Evolutionary conservation across 768 basidiomycete species (phyloP).

Genomic region (Brasilioporus rufonigricans): DNA sequence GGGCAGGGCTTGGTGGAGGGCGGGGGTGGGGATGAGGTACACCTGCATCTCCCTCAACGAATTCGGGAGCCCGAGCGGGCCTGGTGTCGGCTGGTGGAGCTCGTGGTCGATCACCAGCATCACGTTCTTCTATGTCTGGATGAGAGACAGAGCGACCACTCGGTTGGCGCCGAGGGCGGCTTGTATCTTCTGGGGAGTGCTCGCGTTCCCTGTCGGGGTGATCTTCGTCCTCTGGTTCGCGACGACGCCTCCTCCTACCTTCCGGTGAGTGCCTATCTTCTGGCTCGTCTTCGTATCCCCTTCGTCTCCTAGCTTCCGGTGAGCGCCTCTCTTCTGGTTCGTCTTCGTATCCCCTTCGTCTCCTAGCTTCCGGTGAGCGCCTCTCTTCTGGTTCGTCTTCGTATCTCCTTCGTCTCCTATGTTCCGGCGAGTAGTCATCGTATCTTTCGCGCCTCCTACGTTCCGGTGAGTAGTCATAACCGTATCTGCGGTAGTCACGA

Average conservation of each 20-base stretch:
- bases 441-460: constrained; percentile 4
- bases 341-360: too few relatives aligned
- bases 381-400: constrained; percentile 7
- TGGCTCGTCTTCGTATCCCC: too few relatives aligned
- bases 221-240: background rate
- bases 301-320: too few relatives aligned
- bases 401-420: background rate
- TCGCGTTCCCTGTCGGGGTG: background rate
- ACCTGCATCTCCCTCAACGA: constrained; percentile 9
- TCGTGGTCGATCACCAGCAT: constrained; percentile 13
- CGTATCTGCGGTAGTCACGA: constrained; percentile 12
- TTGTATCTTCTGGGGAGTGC: constrained; percentile 10
- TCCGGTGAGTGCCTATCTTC: too few relatives aligned
- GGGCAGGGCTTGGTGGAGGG: background rate
- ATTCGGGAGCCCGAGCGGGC: constrained; percentile 7
- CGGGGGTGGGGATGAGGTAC: background rate
- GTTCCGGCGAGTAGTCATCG: background rate
- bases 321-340: too few relatives aligned
- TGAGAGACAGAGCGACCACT: constrained; percentile 15
- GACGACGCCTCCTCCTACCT: background rate
- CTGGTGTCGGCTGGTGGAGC: constrained; percentile 9
- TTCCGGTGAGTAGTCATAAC: constrained; percentile 11
- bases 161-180: constrained; percentile 8
- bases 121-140: constrained; percentile 11
- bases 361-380: background rate